Evolutionary conservation across 2,329 filamentous ascomycete genomes (phyloP).

Genomic region (Venturia oleaginea): DNA sequence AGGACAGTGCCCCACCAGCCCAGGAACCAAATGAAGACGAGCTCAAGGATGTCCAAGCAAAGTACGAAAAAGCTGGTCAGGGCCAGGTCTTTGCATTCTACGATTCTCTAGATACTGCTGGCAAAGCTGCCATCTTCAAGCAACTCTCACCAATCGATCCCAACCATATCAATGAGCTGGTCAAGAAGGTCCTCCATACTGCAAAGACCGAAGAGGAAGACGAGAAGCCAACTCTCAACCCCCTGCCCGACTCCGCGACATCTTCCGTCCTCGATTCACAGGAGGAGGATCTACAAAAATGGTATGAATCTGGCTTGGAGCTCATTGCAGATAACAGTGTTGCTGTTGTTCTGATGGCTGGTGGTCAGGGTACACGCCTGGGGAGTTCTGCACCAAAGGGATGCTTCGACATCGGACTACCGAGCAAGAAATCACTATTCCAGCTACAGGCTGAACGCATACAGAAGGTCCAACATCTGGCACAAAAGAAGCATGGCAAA

Average conservation of each 20-base stretch:
- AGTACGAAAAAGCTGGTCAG: slow-evolving; percentile 67
- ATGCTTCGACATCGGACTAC: slow-evolving; percentile 92
- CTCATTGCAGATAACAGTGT: slow-evolving; percentile 61
- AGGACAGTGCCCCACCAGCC: slow-evolving; percentile 8
- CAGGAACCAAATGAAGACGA: slow-evolving; percentile 40
- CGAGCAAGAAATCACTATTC: slow-evolving; percentile 89
- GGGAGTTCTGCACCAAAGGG: slow-evolving; percentile 95
- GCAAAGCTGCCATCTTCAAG: slow-evolving; percentile 70
- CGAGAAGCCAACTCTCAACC: slow-evolving; percentile 58
- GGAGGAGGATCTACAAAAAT: slow-evolving; percentile 65
- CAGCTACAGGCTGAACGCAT: slow-evolving; percentile 97
- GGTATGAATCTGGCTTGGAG: slow-evolving; percentile 66
- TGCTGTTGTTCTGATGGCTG: slow-evolving; percentile 90
- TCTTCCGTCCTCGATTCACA: slow-evolving; percentile 90
- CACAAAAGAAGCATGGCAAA: slow-evolving; percentile 58
- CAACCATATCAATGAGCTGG: slow-evolving; percentile 76
- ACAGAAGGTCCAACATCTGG: slow-evolving; percentile 71
- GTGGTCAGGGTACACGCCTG: slow-evolving; percentile 88
- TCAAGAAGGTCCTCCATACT: slow-evolving; percentile 71
- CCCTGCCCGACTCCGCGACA: slow-evolving; percentile 74
- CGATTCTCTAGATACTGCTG: slow-evolving; percentile 62
- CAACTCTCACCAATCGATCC: slow-evolving; percentile 80
- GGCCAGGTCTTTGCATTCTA: slow-evolving; percentile 82
- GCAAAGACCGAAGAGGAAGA: slow-evolving; percentile 49
- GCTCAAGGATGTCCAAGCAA: slow-evolving; percentile 57